A percentile compares a stretch with the other conserved stretches of the same genome.
These are phyloP conservation scores for Thalassiosira ordinaria DNA, from an alignment of 352 stramenopile species.

Conservation along the genomic window DNA sequence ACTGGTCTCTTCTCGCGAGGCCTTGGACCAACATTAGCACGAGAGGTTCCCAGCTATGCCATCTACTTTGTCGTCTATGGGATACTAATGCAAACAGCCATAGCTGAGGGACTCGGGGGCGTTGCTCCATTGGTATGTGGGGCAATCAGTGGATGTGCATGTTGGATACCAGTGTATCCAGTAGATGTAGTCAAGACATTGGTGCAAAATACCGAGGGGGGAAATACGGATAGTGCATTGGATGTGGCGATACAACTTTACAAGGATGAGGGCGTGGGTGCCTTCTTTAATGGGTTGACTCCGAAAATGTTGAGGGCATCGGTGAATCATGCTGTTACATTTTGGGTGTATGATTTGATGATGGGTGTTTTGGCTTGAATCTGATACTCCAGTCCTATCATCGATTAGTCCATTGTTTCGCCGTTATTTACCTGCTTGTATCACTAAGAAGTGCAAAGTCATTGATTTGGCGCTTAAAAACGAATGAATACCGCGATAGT, in stretches of 20 bases:
- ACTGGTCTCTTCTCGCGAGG: conserved; percentile 63
- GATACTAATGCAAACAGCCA: conserved; percentile 56
- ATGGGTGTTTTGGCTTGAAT: conserved; percentile 39
- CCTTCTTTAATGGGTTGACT: conserved; percentile 77
- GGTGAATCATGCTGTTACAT: conserved; percentile 82
- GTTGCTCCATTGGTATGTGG: conserved; percentile 61
- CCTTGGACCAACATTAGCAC: conserved; percentile 48
- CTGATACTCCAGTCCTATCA: too few relatives aligned
- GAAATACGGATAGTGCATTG: conserved; percentile 20
- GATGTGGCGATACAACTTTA: conserved; percentile 63
- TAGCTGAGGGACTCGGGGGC: conserved; percentile 43
- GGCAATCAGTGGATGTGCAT: conserved; percentile 60
- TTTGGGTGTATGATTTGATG: conserved; percentile 74
- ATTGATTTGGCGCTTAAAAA: too few relatives aligned
- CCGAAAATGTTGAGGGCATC: conserved; percentile 74
- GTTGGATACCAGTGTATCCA: conserved; percentile 77
- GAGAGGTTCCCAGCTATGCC: conserved; percentile 69
- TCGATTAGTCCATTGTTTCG: too few relatives aligned
- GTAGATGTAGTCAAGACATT: conserved; percentile 73
- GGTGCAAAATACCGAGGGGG: conserved; percentile 52
- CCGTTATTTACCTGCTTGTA: too few relatives aligned
- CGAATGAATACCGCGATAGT: too few relatives aligned
- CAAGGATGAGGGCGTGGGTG: conserved; percentile 61
- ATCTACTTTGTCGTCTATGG: conserved; percentile 85
- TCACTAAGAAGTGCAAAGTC: too few relatives aligned